Evolutionary conservation across 2,329 filamentous ascomycete species (phyloP).

Genomic region (Talaromyces sp.): DNA sequence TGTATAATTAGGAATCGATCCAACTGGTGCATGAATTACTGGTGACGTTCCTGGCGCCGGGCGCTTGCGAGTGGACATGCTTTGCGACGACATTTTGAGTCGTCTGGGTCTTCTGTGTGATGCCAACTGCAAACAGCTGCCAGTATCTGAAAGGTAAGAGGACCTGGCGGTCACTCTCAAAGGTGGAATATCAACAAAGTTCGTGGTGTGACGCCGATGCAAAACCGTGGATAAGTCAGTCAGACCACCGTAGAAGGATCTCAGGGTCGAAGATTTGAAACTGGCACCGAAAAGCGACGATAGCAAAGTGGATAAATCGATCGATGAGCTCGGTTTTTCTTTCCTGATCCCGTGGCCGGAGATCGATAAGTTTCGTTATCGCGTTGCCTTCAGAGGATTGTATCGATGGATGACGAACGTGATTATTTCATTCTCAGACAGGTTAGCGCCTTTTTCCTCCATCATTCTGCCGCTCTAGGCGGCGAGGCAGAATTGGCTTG

Average conservation of each 20-base stretch:
- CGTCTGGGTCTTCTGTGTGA: background rate
- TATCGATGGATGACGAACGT: background rate
- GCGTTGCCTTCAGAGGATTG: background rate
- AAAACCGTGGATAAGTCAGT: background rate
- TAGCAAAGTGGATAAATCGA: background rate
- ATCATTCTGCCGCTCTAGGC: background rate
- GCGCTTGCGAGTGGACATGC: constrained; percentile 57
- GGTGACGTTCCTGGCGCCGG: constrained; percentile 67
- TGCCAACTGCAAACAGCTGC: background rate
- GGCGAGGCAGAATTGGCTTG: background rate
- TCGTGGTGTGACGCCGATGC: background rate
- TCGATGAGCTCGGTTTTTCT: background rate
- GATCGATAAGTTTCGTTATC: background rate
- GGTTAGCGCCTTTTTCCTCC: background rate
- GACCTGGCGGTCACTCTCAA: constrained; percentile 11
- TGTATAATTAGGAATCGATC: constrained; percentile 44
- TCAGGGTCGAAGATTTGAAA: background rate
- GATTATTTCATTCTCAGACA: background rate
- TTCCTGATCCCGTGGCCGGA: background rate
- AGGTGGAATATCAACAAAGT: background rate
- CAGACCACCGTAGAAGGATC: background rate
- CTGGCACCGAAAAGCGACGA: constrained; percentile 1
- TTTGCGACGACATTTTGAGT: constrained; percentile 34
- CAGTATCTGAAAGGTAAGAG: constrained; percentile 2
- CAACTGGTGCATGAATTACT: constrained; percentile 51